Base-by-base conservation (phyloP, 2,329 filamentous ascomycete genomes). In the Aspergillus neotritici region DNA sequence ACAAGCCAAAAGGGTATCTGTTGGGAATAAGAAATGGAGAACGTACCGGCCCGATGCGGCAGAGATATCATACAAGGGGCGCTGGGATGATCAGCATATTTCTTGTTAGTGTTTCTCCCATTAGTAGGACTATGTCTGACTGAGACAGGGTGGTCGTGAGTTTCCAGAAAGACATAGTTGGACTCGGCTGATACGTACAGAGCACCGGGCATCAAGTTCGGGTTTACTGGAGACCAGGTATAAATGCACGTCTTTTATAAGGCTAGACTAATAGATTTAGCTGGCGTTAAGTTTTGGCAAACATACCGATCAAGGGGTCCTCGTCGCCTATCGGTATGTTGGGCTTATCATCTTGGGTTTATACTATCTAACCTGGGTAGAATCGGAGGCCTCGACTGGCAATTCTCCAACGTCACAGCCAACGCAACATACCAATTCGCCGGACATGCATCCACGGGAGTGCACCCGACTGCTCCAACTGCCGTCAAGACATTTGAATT, bases 61-160 rank as follows among this genome's bases (percentile, higher is more conserved):
- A 2, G 76, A 81, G 53, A 64, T 82, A 10, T 77, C 76, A 0
- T 82, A 81, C 65, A 80, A 81, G 54, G 79, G 78, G 5, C 66
- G 77, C 45, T 82, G 78, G 78, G 78, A 82, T 55, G 76, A 72
- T 17, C 71, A 76, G 49, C 70, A 76, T 50, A 71, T 80, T 34
- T 81, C 76, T 1, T 82, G 66, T 65, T 60, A 42, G 60, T 51
- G 5, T 31, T 7, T 12, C 5, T 12, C 9, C 29, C 31, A 13
- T 14, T 4, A 21, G 2, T 2, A 2, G n/a, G 16, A 14, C 15
- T 2, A 25, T 30, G 14, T 28, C 11, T 32, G n/a, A 10, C 15
- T 21, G 13, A 3, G 13, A 7, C 34, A 60, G 57, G 74, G 73
- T 80, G 76, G 77, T 76, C 74, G 73, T 76, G 64, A 63, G 73